phyloP scores from a whole-genome alignment of 2,329 filamentous ascomycete species.

The Furcasterigmium furcatum region DNA sequence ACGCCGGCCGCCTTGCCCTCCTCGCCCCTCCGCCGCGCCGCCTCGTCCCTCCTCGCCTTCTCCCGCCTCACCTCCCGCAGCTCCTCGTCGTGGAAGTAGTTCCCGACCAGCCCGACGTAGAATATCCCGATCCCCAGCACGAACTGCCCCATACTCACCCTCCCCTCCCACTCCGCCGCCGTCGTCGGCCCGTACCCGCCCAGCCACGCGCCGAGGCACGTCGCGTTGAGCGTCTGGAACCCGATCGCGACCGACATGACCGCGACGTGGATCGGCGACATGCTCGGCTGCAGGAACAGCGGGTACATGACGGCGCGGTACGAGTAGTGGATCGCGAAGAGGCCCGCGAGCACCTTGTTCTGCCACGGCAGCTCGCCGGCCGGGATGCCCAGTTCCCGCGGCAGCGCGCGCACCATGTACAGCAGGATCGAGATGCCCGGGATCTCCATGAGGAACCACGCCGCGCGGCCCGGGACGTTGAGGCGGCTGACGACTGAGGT shows the following conservation, averaged over 20 bases:
- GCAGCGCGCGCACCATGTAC: slow-evolving; percentile 73
- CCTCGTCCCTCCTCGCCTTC: slow-evolving; percentile 58
- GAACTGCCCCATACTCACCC: slow-evolving; percentile 43
- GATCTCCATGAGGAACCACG: slow-evolving; percentile 86
- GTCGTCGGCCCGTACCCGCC: slow-evolving; percentile 74
- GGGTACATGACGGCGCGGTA: slow-evolving; percentile 87
- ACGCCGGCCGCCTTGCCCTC: slow-evolving; percentile 39
- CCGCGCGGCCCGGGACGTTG: slow-evolving; percentile 86
- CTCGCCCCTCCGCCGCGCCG: slow-evolving; percentile 32
- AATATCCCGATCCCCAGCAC: slow-evolving; percentile 70
- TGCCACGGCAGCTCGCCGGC: slow-evolving; percentile 67
- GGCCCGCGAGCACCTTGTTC: slow-evolving; percentile 70
- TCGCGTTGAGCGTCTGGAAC: slow-evolving; percentile 82
- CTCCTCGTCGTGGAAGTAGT: slow-evolving; percentile 87
- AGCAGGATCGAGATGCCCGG: slow-evolving; percentile 74
- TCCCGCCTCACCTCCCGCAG: slow-evolving; percentile 80
- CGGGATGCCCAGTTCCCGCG: slow-evolving; percentile 49
- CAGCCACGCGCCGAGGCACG: slow-evolving; percentile 76
- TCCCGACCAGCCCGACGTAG: slow-evolving; percentile 70
- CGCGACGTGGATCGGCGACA: slow-evolving; percentile 79
- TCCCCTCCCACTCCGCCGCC: slow-evolving; percentile 42
- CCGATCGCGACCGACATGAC: slow-evolving; percentile 61
- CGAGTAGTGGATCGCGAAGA: slow-evolving; percentile 79
- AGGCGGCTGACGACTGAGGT: slow-evolving; percentile 71
- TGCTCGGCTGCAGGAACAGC: slow-evolving; percentile 78